Evolutionary conservation across 345 rosid species (phyloP).

Genomic region (Anastatica hierochuntica): DNA sequence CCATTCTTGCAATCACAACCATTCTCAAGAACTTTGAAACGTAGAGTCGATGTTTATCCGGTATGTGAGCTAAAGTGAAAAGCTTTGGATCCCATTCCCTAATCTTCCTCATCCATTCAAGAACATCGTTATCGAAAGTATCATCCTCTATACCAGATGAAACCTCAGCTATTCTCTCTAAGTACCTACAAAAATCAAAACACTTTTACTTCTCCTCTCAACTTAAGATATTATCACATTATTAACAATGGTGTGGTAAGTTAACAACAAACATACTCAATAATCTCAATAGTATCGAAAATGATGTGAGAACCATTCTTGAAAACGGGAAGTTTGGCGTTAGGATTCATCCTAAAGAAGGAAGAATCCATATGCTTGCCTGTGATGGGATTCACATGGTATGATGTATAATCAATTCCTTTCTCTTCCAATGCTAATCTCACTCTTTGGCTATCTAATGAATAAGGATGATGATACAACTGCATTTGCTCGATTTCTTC

Average conservation of each 20-base stretch:
- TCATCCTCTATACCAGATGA: constrained; percentile 39
- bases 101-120: constrained; percentile 70
- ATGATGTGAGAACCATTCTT: constrained; percentile 66
- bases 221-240: background rate
- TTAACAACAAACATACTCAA: constrained; percentile 45
- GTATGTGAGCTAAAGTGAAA: constrained; percentile 63
- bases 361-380: constrained; percentile 79
- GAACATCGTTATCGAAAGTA: constrained; percentile 38
- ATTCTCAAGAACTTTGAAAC: constrained; percentile 69
- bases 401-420: constrained; percentile 82
- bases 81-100: constrained; percentile 65
- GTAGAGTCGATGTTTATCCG: constrained; percentile 39
- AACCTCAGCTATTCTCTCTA: constrained; percentile 63
- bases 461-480: constrained; percentile 85
- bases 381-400: constrained; percentile 70
- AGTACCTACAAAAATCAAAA: constrained; percentile 39
- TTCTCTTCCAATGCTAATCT: constrained; percentile 86
- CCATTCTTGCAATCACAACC: constrained; percentile 75
- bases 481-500: constrained; percentile 43
- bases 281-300: constrained; percentile 64
- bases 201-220: background rate
- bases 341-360: constrained; percentile 68
- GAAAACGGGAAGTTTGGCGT: constrained; percentile 71
- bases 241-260: background rate
- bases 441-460: constrained; percentile 81